Conservation (phyloP, 2,329 filamentous ascomycete species). For the Anisogramma anomala region DNA sequence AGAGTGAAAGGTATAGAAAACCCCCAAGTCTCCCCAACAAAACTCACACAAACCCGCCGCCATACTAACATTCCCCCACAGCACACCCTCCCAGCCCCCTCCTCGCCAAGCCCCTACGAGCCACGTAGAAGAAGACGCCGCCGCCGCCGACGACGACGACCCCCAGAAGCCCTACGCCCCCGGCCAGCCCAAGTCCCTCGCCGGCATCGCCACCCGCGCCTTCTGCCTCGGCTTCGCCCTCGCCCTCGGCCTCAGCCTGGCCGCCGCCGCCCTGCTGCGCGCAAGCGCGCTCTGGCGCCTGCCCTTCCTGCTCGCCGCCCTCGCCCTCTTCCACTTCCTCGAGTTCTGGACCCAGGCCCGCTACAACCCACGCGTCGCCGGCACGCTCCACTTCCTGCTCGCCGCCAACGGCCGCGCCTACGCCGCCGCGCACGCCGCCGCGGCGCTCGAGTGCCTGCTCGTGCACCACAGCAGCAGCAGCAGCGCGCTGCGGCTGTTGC, state of each 20-base stretch:
- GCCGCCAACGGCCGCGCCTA: slow-evolving; percentile 76
- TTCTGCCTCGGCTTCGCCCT: slow-evolving; percentile 41
- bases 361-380: slow-evolving; percentile 66
- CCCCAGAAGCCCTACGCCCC: slow-evolving; percentile 26
- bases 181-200: slow-evolving; percentile 42
- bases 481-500: no score
- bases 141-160: background rate
- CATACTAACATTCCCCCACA: background rate
- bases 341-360: slow-evolving; percentile 86
- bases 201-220: slow-evolving; percentile 46
- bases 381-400: slow-evolving; percentile 67
- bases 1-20: no score
- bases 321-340: slow-evolving; percentile 84
- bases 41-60: background rate
- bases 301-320: slow-evolving; percentile 54
- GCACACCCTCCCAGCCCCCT: no score
- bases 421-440: slow-evolving; percentile 66
- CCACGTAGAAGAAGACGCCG: no score
- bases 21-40: no score
- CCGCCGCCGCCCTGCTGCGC: slow-evolving; percentile 24
- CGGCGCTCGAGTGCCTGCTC: slow-evolving; percentile 64
- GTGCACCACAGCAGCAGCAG: no score
- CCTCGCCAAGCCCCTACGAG: no score
- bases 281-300: slow-evolving; percentile 45
- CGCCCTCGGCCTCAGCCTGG: slow-evolving; percentile 25